phyloP scores from a whole-genome alignment of 176 grass and related monocot genomes.

The Oryza coarctata region DNA sequence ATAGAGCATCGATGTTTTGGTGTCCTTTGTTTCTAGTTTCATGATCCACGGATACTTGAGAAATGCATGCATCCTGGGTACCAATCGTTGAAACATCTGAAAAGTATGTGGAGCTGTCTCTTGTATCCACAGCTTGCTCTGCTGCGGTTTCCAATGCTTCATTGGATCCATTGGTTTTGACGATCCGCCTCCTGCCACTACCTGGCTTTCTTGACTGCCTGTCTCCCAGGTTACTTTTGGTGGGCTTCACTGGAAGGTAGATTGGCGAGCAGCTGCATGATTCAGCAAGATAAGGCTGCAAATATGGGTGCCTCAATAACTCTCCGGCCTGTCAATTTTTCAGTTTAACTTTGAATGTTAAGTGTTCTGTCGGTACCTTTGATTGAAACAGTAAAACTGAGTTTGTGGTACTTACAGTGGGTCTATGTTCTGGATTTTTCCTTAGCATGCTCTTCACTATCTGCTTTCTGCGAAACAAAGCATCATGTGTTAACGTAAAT shows the following conservation, averaged over 20 bases:
- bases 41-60: conserved; percentile 27
- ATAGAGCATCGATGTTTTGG: neutral
- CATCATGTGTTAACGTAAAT: conserved; percentile 1
- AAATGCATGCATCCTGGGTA: conserved; percentile 43
- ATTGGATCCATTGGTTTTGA: conserved; percentile 39
- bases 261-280: conserved; percentile 56
- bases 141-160: conserved; percentile 29
- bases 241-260: conserved; percentile 77
- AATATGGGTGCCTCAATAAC: conserved; percentile 62
- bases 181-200: conserved; percentile 33
- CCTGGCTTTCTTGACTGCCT: conserved; percentile 57
- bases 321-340: conserved; percentile 64
- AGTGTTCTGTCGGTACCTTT: conserved; percentile 7
- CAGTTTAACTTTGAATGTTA: conserved; percentile 17
- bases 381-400: conserved; percentile 10
- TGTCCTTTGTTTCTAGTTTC: conserved; percentile 24
- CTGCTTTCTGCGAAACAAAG: conserved; percentile 59
- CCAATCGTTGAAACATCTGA: conserved; percentile 47
- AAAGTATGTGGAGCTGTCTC: conserved; percentile 34
- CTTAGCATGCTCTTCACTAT: conserved; percentile 90
- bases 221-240: conserved; percentile 48
- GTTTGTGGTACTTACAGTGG: conserved; percentile 60
- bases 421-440: conserved; percentile 90
- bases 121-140: conserved; percentile 32
- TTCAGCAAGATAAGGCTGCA: conserved; percentile 71